Conservation (phyloP, 1,284 basidiomycete genomes). For the Cutaneotrichosporon dermatis region DNA sequence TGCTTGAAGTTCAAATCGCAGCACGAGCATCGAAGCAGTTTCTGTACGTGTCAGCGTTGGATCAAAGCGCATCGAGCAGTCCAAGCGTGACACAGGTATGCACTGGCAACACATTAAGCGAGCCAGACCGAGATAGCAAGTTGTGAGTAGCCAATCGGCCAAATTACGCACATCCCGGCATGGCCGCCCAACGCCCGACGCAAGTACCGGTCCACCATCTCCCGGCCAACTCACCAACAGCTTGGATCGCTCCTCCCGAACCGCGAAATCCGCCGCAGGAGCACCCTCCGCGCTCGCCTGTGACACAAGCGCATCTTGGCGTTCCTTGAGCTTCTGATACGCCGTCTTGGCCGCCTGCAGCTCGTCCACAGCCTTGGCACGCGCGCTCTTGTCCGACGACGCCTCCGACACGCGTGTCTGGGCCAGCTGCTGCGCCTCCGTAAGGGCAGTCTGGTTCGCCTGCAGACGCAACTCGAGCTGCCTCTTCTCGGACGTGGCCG, state of each 20-base stretch:
- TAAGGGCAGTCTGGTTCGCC: constrained; percentile 47
- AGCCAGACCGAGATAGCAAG: too few species aligned
- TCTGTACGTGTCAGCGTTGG: constrained; percentile 51
- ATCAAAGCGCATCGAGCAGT: neutral
- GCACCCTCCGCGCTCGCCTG: constrained; percentile 27
- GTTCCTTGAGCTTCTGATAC: constrained; percentile 42
- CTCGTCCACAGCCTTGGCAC: constrained; percentile 47
- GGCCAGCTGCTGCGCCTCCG: constrained; percentile 45
- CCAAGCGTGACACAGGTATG: neutral
- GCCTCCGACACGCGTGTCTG: constrained; percentile 45
- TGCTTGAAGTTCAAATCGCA: constrained; percentile 80
- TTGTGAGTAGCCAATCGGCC: too few species aligned
- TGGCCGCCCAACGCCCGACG: too few species aligned
- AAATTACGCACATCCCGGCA: too few species aligned
- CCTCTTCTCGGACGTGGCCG: constrained; percentile 41
- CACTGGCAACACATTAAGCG: too few species aligned
- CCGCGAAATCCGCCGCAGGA: constrained; percentile 54
- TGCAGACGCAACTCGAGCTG: constrained; percentile 36
- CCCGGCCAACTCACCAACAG: constrained; percentile 58
- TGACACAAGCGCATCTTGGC: constrained; percentile 39
- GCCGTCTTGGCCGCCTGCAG: constrained; percentile 32
- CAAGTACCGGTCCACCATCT: too few species aligned
- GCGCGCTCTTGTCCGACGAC: constrained; percentile 36
- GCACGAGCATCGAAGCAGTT: constrained; percentile 84
- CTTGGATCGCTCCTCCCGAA: constrained; percentile 56